Evolutionary conservation across 1,284 basidiomycete genomes (phyloP), one percentile per base, ranked within the genome.

Genomic region (Moesziomyces sp.): DNA sequence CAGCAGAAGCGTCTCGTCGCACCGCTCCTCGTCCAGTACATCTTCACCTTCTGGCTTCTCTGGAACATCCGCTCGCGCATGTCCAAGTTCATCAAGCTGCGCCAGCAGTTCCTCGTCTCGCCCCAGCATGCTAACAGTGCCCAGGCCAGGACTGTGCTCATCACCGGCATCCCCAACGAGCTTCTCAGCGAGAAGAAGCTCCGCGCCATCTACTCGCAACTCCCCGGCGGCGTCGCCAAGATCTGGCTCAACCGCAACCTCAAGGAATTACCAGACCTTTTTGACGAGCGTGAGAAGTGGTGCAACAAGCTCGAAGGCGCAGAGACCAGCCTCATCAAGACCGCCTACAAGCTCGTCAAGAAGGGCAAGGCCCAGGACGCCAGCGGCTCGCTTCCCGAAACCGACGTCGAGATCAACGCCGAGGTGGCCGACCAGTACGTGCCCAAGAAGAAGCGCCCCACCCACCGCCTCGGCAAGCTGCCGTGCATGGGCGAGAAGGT

Each of bases 181-280:
- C 91, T 91, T 78, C 89, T 94, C 70, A 85, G 85, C 46, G 84
- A 90, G 57, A 86, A 88, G 21, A 90, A 90, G 23, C 87, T 97
- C 34, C 87, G 86, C 46, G 86, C 86, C 59, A 84, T 92, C n/a
- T 93, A 91, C 83, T 87, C 88, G 26, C 87, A 89, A 67, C 87
- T 94, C 5, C 93, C 93, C 1, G 93, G 93, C 8, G 93, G 93
- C 19, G 91, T 94, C 5, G 90, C 90, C 75, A 89, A 90, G 63
- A 89, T 99, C 35, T 99, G 96, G 95, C 87, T 98, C 45, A 93
- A 93, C 84, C 87, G 87, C 38, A 89, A 97, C 81, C 86, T 94
- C 58, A 91, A 93, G 82, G 90, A 93, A 3, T 87, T 98, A 11
- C 93, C 94, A 5, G 89, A 93, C 50, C 83, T 93, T 28, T 92